phyloP scores from a whole-genome alignment of 805 yeast genomes.

The Helenozyma baotianmanensis region DNA sequence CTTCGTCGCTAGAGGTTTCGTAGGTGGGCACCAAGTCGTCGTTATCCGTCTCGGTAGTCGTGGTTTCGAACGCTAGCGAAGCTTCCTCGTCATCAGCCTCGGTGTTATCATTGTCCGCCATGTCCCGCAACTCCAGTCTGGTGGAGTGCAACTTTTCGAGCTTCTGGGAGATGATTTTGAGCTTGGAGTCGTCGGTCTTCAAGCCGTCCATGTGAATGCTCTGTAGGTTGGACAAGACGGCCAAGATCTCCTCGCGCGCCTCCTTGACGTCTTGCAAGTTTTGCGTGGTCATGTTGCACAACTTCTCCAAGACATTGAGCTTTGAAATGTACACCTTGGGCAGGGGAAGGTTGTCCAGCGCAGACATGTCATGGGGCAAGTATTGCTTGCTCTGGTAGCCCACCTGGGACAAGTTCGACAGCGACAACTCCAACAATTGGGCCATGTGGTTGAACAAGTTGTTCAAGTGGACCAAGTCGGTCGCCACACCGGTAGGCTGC shows the following conservation, averaged over 20 bases:
- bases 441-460: slow-evolving; percentile 25
- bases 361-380: slow-evolving; percentile 30
- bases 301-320: slow-evolving; percentile 34
- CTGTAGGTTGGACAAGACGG: slow-evolving; percentile 22
- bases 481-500: slow-evolving; percentile 13
- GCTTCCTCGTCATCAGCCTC: slow-evolving; percentile 22
- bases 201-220: slow-evolving; percentile 22
- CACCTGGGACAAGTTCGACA: slow-evolving; percentile 33
- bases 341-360: slow-evolving; percentile 35
- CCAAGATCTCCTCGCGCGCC: slow-evolving; percentile 23
- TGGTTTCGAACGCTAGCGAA: slow-evolving; percentile 23
- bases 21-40: slow-evolving; percentile 12
- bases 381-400: slow-evolving; percentile 34
- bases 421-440: slow-evolving; percentile 14
- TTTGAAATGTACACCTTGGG: slow-evolving; percentile 32
- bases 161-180: slow-evolving; percentile 25
- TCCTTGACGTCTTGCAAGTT: slow-evolving; percentile 30
- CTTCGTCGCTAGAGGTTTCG: slow-evolving; percentile 12
- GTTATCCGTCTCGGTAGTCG: slow-evolving; percentile 1
- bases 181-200: slow-evolving; percentile 31
- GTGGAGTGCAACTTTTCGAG: slow-evolving; percentile 24
- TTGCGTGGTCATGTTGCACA: slow-evolving; percentile 28
- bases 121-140: slow-evolving; percentile 27
- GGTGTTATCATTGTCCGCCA: slow-evolving; percentile 20
- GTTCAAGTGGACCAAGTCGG: slow-evolving; percentile 32